These are phyloP conservation scores for Musa itinerans DNA, from an alignment of 176 grass and related monocot species.

Conservation along the genomic window DNA sequence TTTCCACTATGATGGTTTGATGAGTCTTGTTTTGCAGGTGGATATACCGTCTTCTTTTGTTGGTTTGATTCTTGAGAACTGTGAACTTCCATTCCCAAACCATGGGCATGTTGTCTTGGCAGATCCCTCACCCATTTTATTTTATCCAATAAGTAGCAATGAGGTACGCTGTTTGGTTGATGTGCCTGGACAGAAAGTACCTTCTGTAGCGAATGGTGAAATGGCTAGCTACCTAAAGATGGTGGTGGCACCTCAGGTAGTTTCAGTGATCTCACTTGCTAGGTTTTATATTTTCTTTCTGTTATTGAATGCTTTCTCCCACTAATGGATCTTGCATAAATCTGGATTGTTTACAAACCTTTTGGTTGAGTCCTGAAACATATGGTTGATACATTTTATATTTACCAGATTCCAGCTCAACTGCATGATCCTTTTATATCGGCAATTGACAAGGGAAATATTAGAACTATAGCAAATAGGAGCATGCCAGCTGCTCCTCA, in stretches of 20 bases:
- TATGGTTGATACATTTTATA: neutral
- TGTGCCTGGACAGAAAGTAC: constrained; percentile 90
- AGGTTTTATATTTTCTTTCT: too few species aligned
- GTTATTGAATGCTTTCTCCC: too few species aligned
- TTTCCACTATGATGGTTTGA: neutral
- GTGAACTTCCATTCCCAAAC: constrained; percentile 73
- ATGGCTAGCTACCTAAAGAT: constrained; percentile 94
- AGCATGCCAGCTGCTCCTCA: constrained; percentile 91
- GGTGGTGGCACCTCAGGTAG: constrained; percentile 88
- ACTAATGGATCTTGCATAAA: neutral
- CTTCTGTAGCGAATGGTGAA: constrained; percentile 83
- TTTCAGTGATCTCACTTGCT: neutral
- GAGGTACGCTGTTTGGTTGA: constrained; percentile 97
- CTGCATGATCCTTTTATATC: constrained; percentile 66
- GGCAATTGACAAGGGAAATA: constrained; percentile 81
- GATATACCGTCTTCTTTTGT: constrained; percentile 96
- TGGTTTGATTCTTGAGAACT: constrained; percentile 90
- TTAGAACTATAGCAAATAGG: constrained; percentile 87
- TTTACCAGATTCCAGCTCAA: constrained; percentile 44
- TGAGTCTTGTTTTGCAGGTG: constrained; percentile 48
- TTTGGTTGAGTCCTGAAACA: neutral
- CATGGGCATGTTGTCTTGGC: constrained; percentile 96
- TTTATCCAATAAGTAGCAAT: constrained; percentile 91
- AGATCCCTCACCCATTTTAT: constrained; percentile 94
- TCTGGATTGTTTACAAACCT: neutral